Conservation (phyloP, 2,329 filamentous ascomycete genomes). For the Neonectria punicea region DNA sequence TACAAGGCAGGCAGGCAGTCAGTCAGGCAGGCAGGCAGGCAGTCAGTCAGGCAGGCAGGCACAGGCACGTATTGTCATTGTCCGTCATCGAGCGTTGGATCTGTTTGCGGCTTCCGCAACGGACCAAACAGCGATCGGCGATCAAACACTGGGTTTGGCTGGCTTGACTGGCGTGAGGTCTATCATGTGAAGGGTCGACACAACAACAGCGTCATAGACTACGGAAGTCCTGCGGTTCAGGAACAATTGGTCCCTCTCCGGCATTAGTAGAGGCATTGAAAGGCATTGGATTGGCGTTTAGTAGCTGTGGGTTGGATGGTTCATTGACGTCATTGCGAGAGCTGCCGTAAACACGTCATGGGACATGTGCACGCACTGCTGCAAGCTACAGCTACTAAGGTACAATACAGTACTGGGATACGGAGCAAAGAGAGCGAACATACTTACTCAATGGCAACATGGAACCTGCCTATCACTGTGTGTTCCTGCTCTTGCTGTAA, state of each 20-base stretch:
- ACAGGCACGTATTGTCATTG: background rate
- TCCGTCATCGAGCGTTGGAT: constrained; percentile 1
- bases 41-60: background rate
- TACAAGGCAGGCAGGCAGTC: background rate
- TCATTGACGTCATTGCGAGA: background rate
- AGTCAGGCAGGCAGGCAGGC: background rate
- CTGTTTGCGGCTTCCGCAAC: background rate
- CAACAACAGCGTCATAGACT: constrained; percentile 3
- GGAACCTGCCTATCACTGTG: background rate
- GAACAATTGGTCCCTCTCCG: background rate
- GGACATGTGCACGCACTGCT: background rate
- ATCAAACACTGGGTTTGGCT: background rate
- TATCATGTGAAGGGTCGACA: constrained; percentile 2
- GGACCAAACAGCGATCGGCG: background rate
- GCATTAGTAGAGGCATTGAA: no score
- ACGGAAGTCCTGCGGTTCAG: background rate
- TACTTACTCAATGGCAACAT: background rate
- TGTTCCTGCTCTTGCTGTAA: background rate
- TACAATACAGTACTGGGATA: background rate
- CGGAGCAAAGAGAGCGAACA: background rate
- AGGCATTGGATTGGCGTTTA: background rate
- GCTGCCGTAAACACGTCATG: background rate
- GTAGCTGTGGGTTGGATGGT: background rate
- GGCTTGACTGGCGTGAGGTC: background rate
- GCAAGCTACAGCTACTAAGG: background rate